These are phyloP conservation scores for Exophiala calicioides DNA, from an alignment of 2,329 filamentous ascomycete genomes.

Conservation along the genomic window DNA sequence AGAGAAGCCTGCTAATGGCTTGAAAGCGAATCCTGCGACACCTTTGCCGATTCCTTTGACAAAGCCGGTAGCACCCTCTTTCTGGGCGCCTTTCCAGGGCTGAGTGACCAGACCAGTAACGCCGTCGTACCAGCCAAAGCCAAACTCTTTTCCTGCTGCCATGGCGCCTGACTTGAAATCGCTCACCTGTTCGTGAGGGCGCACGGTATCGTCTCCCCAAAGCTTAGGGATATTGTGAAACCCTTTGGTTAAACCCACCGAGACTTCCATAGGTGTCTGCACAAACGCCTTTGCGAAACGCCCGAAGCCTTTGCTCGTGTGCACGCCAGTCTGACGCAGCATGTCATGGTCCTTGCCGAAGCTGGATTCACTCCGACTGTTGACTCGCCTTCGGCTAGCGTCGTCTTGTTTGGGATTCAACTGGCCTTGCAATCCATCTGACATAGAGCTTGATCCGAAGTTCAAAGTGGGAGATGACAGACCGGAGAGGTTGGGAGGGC, in stretches of 20 bases:
- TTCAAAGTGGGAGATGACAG: conserved; percentile 15
- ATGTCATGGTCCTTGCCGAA: conserved; percentile 27
- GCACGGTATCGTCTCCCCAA: conserved; percentile 53
- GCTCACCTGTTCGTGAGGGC: conserved; percentile 42
- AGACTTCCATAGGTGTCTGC: conserved; percentile 48
- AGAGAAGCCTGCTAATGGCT: conserved; percentile 34
- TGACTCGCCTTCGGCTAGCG: conserved; percentile 10
- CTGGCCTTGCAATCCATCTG: conserved; percentile 10
- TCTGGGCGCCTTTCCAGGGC: conserved; percentile 43
- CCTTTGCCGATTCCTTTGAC: conserved; percentile 48
- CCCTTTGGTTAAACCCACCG: conserved; percentile 52
- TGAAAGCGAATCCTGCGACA: conserved; percentile 31
- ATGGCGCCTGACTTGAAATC: conserved; percentile 49
- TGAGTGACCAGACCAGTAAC: conserved; percentile 47
- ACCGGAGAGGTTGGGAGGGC: conserved; percentile 6
- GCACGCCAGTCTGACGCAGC: conserved; percentile 29
- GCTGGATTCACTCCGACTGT: conserved; percentile 13
- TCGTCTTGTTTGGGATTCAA: conserved; percentile 15
- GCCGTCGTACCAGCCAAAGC: conserved; percentile 47
- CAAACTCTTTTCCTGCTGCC: conserved; percentile 48
- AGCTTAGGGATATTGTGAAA: conserved; percentile 55
- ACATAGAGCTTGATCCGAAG: conserved; percentile 11
- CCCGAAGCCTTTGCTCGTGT: conserved; percentile 25
- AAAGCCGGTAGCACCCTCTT: conserved; percentile 43
- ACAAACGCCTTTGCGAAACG: conserved; percentile 19